Conservation (phyloP, 2,329 filamentous ascomycete genomes). For the Exophiala lecanii-corni region DNA sequence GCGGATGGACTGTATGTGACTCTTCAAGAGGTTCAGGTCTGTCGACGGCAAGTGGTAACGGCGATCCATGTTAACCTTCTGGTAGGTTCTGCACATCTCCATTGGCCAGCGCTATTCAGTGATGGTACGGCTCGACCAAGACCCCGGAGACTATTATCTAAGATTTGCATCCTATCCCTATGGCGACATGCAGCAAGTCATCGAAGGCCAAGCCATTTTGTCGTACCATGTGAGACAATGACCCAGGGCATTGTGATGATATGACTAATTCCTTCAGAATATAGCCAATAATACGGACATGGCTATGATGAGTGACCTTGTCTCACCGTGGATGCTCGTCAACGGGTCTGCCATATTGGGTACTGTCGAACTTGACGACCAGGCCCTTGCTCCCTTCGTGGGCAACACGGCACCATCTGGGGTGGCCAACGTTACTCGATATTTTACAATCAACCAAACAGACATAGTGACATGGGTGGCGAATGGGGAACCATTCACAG, state of each 20-base stretch:
- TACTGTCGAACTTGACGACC: conserved; percentile 11
- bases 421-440: conserved; percentile 8
- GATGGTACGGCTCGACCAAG: conserved; percentile 23
- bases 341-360: conserved; percentile 12
- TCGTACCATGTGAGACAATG: conserved; percentile 14
- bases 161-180: conserved; percentile 19
- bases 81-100: conserved; percentile 19
- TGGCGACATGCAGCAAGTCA: conserved; percentile 21
- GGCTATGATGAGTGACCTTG: conserved; percentile 4
- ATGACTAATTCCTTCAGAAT: conserved; percentile 9
- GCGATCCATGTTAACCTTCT: conserved; percentile 12
- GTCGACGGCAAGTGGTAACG: conserved; percentile 1
- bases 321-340: conserved; percentile 15
- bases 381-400: conserved; percentile 13
- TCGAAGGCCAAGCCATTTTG: conserved; percentile 21
- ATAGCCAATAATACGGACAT: conserved; percentile 10
- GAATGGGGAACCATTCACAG: conserved; percentile 12
- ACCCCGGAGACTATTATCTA: conserved; percentile 17
- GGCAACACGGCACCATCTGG: conserved; percentile 10
- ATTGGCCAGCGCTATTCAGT: conserved; percentile 25
- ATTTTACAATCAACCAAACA: conserved; percentile 14
- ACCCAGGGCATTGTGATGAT: not conserved
- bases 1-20: conserved; percentile 23
- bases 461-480: conserved; percentile 19
- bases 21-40: conserved; percentile 23